Conservation (phyloP, 2,329 filamentous ascomycete genomes). For the Penicillium sp. region DNA sequence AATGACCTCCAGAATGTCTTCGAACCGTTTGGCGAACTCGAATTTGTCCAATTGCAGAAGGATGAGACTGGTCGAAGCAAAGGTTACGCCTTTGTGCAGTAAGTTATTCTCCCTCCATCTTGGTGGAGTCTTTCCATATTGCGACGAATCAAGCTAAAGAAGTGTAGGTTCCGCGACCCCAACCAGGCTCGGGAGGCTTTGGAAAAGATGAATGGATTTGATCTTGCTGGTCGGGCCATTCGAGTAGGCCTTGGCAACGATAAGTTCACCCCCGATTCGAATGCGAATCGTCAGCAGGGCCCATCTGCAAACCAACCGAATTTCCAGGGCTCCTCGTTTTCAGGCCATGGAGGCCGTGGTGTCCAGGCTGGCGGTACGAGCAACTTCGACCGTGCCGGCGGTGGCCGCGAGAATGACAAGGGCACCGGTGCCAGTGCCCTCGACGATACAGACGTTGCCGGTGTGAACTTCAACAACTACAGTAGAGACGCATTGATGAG, state of each 20-base stretch:
- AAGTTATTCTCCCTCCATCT: slow-evolving; percentile 49
- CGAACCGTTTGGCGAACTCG: slow-evolving; percentile 94
- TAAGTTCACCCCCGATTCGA: slow-evolving; percentile 99
- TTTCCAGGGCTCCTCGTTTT: slow-evolving; percentile 90
- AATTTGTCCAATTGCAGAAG: slow-evolving; percentile 96
- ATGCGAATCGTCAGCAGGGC: slow-evolving; percentile 88
- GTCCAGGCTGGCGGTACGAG: slow-evolving; percentile 73
- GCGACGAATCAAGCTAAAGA: slow-evolving; percentile 38
- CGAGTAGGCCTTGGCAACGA: slow-evolving; percentile 99
- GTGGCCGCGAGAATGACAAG: slow-evolving; percentile 86
- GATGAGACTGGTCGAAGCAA: slow-evolving; percentile 88
- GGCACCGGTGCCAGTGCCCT: slow-evolving; percentile 86
- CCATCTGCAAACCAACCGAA: slow-evolving; percentile 66
- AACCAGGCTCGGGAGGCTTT: slow-evolving; percentile 89
- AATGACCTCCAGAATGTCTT: slow-evolving; percentile 95
- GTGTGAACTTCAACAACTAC: slow-evolving; percentile 99
- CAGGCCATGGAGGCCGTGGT: slow-evolving; percentile 84
- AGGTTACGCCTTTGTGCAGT: slow-evolving; percentile 99
- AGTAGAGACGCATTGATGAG: slow-evolving; percentile 98
- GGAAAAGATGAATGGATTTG: slow-evolving; percentile 99
- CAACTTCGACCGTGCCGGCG: slow-evolving; percentile 87
- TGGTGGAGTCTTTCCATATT: slow-evolving; percentile 20
- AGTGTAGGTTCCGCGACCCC: slow-evolving; percentile 78
- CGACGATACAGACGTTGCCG: slow-evolving; percentile 95
- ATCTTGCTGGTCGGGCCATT: slow-evolving; percentile 94